phyloP scores from a whole-genome alignment of 257 asterid species.

The Nyctanthes arbortristis region DNA sequence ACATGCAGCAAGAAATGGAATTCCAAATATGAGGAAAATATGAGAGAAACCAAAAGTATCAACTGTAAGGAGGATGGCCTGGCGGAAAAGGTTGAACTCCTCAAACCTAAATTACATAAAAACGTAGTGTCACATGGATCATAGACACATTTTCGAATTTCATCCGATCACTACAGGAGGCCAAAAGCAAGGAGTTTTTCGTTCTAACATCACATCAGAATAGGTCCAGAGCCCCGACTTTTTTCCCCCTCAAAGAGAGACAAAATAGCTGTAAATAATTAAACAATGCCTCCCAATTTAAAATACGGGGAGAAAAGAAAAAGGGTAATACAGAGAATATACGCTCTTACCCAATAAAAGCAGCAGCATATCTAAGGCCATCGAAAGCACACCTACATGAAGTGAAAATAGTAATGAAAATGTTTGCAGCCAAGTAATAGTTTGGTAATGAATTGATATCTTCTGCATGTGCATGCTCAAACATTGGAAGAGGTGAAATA shows the following conservation, averaged over 20 bases:
- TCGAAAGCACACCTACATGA: constrained; percentile 90
- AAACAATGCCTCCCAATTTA: constrained; percentile 1
- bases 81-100: constrained; percentile 85
- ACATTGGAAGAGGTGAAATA: constrained; percentile 11
- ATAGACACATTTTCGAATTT: neutral
- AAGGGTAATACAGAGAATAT: neutral
- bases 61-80: constrained; percentile 75
- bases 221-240: neutral
- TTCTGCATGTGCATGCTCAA: constrained; percentile 15
- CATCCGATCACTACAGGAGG: no score
- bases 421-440: constrained; percentile 2
- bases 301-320: constrained; percentile 5
- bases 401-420: neutral
- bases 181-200: neutral
- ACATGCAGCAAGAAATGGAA: constrained; percentile 67
- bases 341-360: constrained; percentile 80
- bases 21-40: constrained; percentile 80
- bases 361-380: constrained; percentile 96
- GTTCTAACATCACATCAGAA: neutral
- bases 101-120: constrained; percentile 60
- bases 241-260: neutral
- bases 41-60: constrained; percentile 95
- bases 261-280: neutral
- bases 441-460: neutral
- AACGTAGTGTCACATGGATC: neutral